Evolutionary conservation across 805 yeast genomes (phyloP), one percentile per base, ranked within the genome.

Genomic region (Nakazawaea wyomingensis): DNA sequence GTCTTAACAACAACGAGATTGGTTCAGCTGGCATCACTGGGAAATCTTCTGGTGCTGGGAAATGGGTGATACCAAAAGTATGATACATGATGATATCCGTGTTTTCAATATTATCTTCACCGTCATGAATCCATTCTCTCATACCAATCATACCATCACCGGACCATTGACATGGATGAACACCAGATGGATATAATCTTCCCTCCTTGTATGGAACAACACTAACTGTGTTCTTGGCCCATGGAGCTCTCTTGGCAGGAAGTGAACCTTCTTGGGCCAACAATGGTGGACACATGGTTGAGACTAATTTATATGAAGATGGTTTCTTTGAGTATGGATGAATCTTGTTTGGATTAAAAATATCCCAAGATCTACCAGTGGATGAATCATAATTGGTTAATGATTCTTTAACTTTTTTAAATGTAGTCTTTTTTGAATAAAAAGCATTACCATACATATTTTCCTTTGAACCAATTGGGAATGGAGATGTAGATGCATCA

Each of bases 21-120:
- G 81, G 78, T 60, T 80, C 87, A 32, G 83, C 80, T 34, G 86
- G 86, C 86, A 80, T 80, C 45, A 80, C 73, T 33, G 86, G 85
- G 76, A 80, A 80, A 58, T 80, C 87, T 65, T 80, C 86, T 39
- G 86, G 85, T 6, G 84, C 75, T 44, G 87, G 87, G 71, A 79
- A 76, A 56, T 80, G 87, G 27, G 85, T 79, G 48, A 80, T 71
- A 51, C 86, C 86, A 54, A 81, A 80, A 21, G 85, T 80, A 59
- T 80, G 85, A 77, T 76, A 80, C 50, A 78, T 64, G 28, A 80
- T 71, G 48, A 80, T 69, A 54, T 81, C 86, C 30, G 81, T 75
- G 61, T 75, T 69, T 50, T 75, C 80, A 50, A 75, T 60, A 22
- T 55, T 54, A 42, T 65, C 80, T 2, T 60, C 34, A 42, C 78